Percentiles rank a stretch among this genome's conserved stretches.
These are phyloP conservation scores for Globisporangium carolinianum DNA, from an alignment of 352 stramenopile genomes.

Conservation along the genomic window DNA sequence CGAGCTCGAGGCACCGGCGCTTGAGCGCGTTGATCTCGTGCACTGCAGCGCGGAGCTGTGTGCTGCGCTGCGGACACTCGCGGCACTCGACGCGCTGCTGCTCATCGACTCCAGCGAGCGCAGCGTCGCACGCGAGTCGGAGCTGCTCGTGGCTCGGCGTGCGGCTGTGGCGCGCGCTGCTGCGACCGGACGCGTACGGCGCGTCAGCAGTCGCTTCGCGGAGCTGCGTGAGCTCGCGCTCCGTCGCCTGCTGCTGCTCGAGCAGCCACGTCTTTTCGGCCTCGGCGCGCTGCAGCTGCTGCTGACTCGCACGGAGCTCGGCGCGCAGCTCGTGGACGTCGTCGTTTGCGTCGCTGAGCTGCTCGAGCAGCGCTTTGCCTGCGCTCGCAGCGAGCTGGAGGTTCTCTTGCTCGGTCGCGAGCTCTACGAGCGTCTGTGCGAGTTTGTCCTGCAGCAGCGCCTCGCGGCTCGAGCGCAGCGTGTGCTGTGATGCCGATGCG, in stretches of 20 bases:
- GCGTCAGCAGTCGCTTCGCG: conserved; percentile 1
- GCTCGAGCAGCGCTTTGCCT: conserved; percentile 40
- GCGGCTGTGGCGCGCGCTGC: neutral
- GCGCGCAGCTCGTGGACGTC: conserved; percentile 20
- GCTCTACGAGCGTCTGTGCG: conserved; percentile 30
- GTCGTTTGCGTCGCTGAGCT: conserved; percentile 21
- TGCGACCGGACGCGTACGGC: neutral
- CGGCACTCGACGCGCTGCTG: conserved; percentile 3
- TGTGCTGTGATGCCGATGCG: neutral
- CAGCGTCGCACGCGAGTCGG: neutral
- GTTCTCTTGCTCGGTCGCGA: conserved; percentile 34
- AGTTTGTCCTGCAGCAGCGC: conserved; percentile 27
- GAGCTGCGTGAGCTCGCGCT: conserved; percentile 9
- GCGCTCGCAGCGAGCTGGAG: conserved; percentile 39
- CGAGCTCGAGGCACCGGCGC: conserved; percentile 40
- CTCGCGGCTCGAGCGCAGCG: conserved; percentile 11
- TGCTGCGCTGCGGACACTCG: conserved; percentile 8
- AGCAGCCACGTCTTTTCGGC: conserved; percentile 18
- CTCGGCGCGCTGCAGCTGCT: conserved; percentile 12
- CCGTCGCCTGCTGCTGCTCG: conserved; percentile 22
- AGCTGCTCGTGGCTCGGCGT: conserved; percentile 5
- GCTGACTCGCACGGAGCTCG: conserved; percentile 19
- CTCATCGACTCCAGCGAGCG: conserved; percentile 8
- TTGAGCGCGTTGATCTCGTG: conserved; percentile 22
- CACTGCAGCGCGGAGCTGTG: conserved; percentile 1